These are phyloP conservation scores for Rhytidiadelphus loreus DNA, from an alignment of 225 moss, liverwort and hornwort species.

Conservation along the genomic window DNA sequence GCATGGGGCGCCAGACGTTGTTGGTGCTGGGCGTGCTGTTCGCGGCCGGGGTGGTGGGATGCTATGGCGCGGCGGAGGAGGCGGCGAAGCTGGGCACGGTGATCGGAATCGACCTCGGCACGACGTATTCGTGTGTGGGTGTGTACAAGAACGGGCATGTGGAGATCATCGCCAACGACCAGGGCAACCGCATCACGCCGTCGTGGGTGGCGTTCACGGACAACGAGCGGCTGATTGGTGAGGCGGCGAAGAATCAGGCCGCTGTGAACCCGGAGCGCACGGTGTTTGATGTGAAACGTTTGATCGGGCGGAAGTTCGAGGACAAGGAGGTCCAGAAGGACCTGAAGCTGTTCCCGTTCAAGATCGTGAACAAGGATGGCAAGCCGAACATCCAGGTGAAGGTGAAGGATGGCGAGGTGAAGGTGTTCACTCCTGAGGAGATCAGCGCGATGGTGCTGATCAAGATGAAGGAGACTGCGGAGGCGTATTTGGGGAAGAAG, in stretches of 20 bases:
- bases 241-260: background rate
- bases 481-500: background rate
- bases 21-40: background rate
- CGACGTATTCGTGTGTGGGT: background rate
- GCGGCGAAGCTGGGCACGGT: background rate
- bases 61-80: background rate
- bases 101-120: background rate
- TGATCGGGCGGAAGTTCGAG: background rate
- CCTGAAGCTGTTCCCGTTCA: background rate
- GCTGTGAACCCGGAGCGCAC: background rate
- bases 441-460: background rate
- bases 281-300: background rate
- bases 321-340: background rate
- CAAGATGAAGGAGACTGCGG: background rate
- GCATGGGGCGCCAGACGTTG: background rate
- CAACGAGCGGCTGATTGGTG: background rate
- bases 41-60: background rate
- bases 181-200: background rate
- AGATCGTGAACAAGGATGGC: background rate
- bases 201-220: background rate
- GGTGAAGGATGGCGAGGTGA: background rate
- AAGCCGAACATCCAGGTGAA: background rate
- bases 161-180: background rate
- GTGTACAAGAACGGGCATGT: background rate
- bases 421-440: background rate